These are phyloP conservation scores for Metarhizium anisopliae DNA, from an alignment of 2,329 filamentous ascomycete genomes.

Conservation along the genomic window DNA sequence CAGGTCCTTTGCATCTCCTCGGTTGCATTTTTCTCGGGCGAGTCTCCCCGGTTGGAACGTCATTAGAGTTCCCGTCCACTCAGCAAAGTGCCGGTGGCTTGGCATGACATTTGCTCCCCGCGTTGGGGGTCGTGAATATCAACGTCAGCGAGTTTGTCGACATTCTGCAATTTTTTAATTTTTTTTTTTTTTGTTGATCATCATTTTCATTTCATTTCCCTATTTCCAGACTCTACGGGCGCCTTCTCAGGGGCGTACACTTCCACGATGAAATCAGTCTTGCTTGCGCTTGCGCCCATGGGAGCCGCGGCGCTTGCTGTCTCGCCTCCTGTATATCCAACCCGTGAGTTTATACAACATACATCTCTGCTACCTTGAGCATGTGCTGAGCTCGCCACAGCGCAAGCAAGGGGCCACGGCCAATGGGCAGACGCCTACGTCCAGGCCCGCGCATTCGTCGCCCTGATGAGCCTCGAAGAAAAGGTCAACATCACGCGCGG, in stretches of 20 bases:
- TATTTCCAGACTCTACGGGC: not conserved
- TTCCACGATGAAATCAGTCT: not conserved
- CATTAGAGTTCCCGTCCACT: too few species aligned
- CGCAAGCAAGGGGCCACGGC: constrained; percentile 22
- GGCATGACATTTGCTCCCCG: not conserved
- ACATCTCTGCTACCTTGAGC: not conserved
- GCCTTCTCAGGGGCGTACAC: too few species aligned
- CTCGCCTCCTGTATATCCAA: constrained; percentile 17
- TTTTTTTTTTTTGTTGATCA: too few species aligned
- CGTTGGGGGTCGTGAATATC: not conserved
- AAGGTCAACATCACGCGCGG: constrained; percentile 46
- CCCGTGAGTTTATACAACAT: constrained; percentile 8
- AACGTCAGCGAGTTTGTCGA: too few species aligned
- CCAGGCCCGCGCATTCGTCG: constrained; percentile 47
- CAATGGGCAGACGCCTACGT: constrained; percentile 50
- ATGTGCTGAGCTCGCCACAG: constrained; percentile 11
- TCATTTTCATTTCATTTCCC: not conserved
- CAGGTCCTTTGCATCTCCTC: not conserved
- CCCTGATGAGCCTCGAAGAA: constrained; percentile 56
- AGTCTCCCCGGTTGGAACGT: not conserved
- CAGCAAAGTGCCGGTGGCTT: not conserved
- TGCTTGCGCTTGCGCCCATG: not conserved
- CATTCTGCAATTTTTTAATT: too few species aligned
- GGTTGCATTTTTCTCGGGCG: not conserved
- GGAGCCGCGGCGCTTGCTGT: constrained; percentile 4